These are phyloP conservation scores for Lentithecium fluviatile DNA, from an alignment of 495 filamentous ascomycete genomes.

Conservation along the genomic window DNA sequence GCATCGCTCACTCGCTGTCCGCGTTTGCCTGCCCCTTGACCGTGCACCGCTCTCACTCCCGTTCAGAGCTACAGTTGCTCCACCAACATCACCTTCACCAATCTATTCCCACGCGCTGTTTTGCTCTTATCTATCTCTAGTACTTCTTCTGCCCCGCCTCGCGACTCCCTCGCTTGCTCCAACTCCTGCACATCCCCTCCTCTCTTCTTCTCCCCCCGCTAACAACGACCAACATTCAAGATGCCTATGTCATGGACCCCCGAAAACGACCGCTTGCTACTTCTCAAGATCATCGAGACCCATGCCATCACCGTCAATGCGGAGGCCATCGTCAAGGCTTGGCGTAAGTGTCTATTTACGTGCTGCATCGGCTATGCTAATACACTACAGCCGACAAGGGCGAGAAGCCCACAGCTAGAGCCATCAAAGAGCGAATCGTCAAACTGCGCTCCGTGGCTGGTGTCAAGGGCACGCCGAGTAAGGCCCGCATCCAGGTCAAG, in stretches of 20 bases:
- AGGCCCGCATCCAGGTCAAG: neutral
- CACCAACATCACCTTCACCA: too few species aligned
- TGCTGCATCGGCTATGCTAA: neutral
- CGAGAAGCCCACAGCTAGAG: conserved; percentile 21
- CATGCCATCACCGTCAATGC: conserved; percentile 21
- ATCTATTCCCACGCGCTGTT: too few species aligned
- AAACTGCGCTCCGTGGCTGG: conserved; percentile 15
- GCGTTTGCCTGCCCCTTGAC: too few species aligned
- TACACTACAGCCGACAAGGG: conserved; percentile 1
- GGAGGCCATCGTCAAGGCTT: conserved; percentile 22
- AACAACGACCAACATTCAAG: neutral
- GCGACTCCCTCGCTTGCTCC: too few species aligned
- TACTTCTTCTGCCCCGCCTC: too few species aligned
- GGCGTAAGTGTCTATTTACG: conserved; percentile 23
- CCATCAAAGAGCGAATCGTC: conserved; percentile 31
- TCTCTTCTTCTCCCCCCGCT: too few species aligned
- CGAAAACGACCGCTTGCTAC: conserved; percentile 24
- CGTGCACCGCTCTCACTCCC: too few species aligned
- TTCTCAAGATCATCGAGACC: conserved; percentile 25
- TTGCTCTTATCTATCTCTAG: too few species aligned
- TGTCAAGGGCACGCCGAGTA: neutral
- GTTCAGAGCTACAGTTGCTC: too few species aligned
- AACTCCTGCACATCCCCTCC: too few species aligned
- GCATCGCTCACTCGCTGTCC: too few species aligned
- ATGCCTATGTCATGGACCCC: conserved; percentile 31